Evolutionary conservation across 2,329 filamentous ascomycete genomes (phyloP), one percentile per base, ranked within the genome.

Genomic region (Plenodomus lindquistii): DNA sequence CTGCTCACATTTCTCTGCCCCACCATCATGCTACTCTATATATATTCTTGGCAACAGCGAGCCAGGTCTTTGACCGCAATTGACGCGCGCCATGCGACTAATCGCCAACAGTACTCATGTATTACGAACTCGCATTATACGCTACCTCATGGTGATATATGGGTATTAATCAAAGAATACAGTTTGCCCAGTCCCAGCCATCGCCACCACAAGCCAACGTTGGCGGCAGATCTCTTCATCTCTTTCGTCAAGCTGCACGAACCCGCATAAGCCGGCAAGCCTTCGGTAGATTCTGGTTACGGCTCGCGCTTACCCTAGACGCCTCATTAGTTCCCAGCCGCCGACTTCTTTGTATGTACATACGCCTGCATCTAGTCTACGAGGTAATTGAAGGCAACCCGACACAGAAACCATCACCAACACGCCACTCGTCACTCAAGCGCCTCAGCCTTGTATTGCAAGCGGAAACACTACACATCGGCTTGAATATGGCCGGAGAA

Each of bases 151-250:
- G n/a, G n/a, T n/a, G n/a, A n/a, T n/a, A n/a, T n/a, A n/a, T n/a
- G n/a, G n/a, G n/a, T n/a, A 24, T 24, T 24, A 6, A 6, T 5
- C 5, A 24, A 11, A 24, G 11, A 31, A 4, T 4, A 31, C 6
- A 8, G 27, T 31, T 15, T 8, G 27, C 27, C 27, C 27, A 31
- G 27, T 15, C 37, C n/a, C 62, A 47, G 52, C 50, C 44, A 60
- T 64, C 46, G 60, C 60, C 62, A 65, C 61, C 52, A 54, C 48
- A 16, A 38, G 48, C 47, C 47, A 47, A 20, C 44, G 38, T 46
- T 49, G 49, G 55, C 60, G 55, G 56, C 54, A 56, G 52, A 55
- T 52, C 39, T 37, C 40, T 40, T 52, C 46, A 44, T 54, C 47
- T 56, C 52, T 54, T 59, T 59, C 55, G 58, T 46, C 50, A 48